Base-by-base conservation (phyloP, 1,284 basidiomycete species). In the Cronartium quercuum region DNA sequence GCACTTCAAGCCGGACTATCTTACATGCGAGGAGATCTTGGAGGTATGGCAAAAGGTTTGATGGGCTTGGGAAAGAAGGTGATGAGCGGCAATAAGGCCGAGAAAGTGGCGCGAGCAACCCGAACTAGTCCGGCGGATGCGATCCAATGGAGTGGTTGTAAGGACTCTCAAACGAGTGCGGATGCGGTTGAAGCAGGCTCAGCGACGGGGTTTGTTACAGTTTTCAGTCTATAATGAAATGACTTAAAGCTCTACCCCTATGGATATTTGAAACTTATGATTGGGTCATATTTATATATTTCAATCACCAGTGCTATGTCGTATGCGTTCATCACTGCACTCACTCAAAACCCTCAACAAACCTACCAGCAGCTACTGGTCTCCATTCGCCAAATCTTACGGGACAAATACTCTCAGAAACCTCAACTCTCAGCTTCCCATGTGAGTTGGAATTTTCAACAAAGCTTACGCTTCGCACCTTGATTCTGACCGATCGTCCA, bases 161-260 rank as follows among this genome's bases (percentile, higher is more conserved):
- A 92, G 80, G 94, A 97, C 81, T 87, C 88, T 15, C 93, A 96
- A 83, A 97, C 94, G 9, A 92, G 90, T 79, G 94, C 94, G 13
- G 94, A 97, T 81, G 90, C 92, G 0, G 84, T 85, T 68, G 91
- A 94, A 82, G 87, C 87, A 3, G 92, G 92, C 1, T 84, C 86
- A 70, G 92, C 90, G 4, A 92, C 91, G 0, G 94, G 94, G 70
- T 73, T 10, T 13, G 21, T 61, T 61, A 12, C 10, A 34, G 37
- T 41, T 21, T 68, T 60, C 3, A 2, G 41, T 69, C 40, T 1
- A 24, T 35, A 29, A 29, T 29, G 29, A 29, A 29, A 1, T 29
- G 29, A 29, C 29, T 29, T 2, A 29, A 29, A 29, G 29, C 1
- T 29, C 29, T 29, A 29, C 29, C 29, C 24, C 21, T 10, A 15